These are phyloP conservation scores for Mortierella sp. DNA, from an alignment of 371 early-diverging fungal genomes.

Conservation along the genomic window DNA sequence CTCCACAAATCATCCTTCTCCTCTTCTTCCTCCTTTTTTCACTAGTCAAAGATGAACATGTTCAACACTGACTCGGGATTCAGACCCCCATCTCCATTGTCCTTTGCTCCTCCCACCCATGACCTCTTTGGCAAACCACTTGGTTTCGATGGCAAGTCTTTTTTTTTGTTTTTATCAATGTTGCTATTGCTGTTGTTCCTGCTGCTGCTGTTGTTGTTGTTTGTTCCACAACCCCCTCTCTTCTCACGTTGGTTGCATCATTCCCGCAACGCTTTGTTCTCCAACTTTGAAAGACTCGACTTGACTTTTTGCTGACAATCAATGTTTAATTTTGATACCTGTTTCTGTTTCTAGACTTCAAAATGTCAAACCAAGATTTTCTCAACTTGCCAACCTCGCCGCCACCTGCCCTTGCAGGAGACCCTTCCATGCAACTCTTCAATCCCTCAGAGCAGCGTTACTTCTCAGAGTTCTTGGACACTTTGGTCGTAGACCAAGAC, in stretches of 20 bases:
- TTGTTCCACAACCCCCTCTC: neutral
- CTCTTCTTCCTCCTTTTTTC: neutral
- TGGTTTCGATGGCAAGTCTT: conserved; percentile 34
- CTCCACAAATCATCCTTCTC: neutral
- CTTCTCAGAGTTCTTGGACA: conserved; percentile 54
- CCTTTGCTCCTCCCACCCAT: conserved; percentile 33
- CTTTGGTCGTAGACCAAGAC: conserved; percentile 53
- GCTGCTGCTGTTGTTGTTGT: neutral
- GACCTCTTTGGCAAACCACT: conserved; percentile 53
- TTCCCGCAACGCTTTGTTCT: neutral
- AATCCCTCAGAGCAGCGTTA: conserved; percentile 54
- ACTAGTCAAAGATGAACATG: conserved; percentile 32
- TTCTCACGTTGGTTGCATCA: neutral
- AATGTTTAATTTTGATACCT: neutral
- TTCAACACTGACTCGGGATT: conserved; percentile 56
- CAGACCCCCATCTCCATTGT: conserved; percentile 50
- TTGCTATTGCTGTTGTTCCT: neutral
- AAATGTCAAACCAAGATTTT: conserved; percentile 41
- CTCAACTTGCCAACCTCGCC: conserved; percentile 42
- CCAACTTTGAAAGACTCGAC: neutral
- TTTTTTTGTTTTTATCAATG: neutral
- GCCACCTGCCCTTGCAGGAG: conserved; percentile 10
- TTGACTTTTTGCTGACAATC: neutral
- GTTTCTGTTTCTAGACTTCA: conserved; percentile 27
- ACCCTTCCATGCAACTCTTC: conserved; percentile 45